Conservation (phyloP, 2,329 filamentous ascomycete species). For the Colletotrichum graminicola region DNA sequence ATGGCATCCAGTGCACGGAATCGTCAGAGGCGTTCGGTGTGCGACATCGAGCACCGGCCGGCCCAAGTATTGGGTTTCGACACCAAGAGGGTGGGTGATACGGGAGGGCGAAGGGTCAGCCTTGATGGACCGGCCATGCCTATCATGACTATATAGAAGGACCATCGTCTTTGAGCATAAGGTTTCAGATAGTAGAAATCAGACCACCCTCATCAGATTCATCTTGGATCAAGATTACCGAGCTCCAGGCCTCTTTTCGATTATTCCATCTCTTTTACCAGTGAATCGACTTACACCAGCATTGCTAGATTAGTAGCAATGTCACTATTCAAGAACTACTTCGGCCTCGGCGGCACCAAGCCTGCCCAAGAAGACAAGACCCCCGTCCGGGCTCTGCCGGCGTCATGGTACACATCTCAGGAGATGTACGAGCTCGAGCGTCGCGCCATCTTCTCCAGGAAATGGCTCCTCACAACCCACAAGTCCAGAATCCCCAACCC, state of each 20-base stretch:
- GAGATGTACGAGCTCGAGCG: slow-evolving; percentile 69
- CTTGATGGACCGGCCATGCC: slow-evolving; percentile 16
- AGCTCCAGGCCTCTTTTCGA: neutral
- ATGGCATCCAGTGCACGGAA: slow-evolving; percentile 15
- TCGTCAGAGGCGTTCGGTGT: slow-evolving; percentile 23
- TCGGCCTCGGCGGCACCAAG: slow-evolving; percentile 49
- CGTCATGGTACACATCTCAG: slow-evolving; percentile 64
- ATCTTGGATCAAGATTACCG: slow-evolving; percentile 8
- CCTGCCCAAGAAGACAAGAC: slow-evolving; percentile 46
- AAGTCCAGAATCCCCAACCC: slow-evolving; percentile 61
- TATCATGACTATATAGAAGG: slow-evolving; percentile 42
- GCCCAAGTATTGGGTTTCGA: slow-evolving; percentile 17
- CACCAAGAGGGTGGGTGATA: neutral
- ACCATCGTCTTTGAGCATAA: slow-evolving; percentile 21
- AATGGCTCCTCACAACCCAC: slow-evolving; percentile 69
- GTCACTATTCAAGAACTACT: slow-evolving; percentile 51
- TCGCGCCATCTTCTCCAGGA: slow-evolving; percentile 68
- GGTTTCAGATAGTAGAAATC: slow-evolving; percentile 2
- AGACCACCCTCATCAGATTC: slow-evolving; percentile 4
- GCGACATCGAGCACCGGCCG: slow-evolving; percentile 17
- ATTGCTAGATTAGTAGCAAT: slow-evolving; percentile 5
- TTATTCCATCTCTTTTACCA: too few relatives aligned
- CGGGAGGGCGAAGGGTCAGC: slow-evolving; percentile 17
- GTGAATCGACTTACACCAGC: slow-evolving; percentile 1
- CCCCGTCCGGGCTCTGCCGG: slow-evolving; percentile 57